Conservation (phyloP, 192 early-diverging fungal genomes). For the Coemansia sp. region DNA sequence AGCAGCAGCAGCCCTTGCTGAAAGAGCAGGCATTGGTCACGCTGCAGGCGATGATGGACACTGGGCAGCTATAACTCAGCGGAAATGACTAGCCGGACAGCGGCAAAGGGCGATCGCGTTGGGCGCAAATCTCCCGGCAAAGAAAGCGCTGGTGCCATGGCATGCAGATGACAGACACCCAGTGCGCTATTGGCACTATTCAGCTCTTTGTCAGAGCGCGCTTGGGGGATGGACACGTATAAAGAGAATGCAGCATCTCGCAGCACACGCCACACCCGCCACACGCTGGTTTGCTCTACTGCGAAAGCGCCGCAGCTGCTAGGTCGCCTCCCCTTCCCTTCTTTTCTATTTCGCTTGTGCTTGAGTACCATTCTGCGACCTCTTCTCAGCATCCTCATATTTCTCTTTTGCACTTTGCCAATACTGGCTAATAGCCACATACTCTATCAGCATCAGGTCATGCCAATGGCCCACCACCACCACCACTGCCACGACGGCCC, state of each 20-base stretch:
- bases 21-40: constrained; percentile 5
- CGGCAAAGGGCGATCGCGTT: not conserved
- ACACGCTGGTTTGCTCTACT: constrained; percentile 41
- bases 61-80: not conserved
- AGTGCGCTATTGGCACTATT: constrained; percentile 6
- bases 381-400: constrained; percentile 10
- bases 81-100: not conserved
- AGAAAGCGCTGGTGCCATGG: constrained; percentile 1
- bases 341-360: constrained; percentile 2
- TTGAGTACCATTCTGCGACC: constrained; percentile 12
- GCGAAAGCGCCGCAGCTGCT: constrained; percentile 10
- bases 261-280: constrained; percentile 57
- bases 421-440: constrained; percentile 6
- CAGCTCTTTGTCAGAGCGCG: constrained; percentile 6
- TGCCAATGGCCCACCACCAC: constrained; percentile 4
- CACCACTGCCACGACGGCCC: constrained; percentile 8
- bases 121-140: not conserved
- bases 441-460: constrained; percentile 15
- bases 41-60: not conserved
- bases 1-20: not conserved
- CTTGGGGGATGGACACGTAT: not conserved
- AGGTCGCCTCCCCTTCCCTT: constrained; percentile 10
- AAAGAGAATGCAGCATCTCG: constrained; percentile 15
- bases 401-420: constrained; percentile 12
- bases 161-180: not conserved